A percentile compares a stretch with the other conserved stretches of the same genome.
Conservation (phyloP, 164 flowering plant genomes). For the Protea cynaroides region DNA sequence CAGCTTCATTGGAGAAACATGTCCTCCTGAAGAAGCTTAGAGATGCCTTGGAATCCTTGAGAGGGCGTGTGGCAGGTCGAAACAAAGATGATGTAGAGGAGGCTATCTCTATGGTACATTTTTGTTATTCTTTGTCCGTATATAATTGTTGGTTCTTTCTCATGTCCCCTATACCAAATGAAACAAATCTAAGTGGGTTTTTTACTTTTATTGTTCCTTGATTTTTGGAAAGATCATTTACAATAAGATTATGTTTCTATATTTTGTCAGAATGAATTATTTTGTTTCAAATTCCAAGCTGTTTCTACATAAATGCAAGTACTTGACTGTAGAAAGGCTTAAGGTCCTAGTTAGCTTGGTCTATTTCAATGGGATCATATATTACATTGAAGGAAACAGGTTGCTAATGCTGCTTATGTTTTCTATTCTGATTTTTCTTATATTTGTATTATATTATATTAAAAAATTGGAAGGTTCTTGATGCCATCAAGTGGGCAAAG, state of each 20-base stretch:
- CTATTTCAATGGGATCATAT: neutral
- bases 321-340: too few relatives aligned
- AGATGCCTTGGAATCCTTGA: slow-evolving; percentile 85
- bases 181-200: too few relatives aligned
- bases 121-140: slow-evolving; percentile 1
- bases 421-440: neutral
- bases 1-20: slow-evolving; percentile 85
- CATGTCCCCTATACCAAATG: too few relatives aligned
- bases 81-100: slow-evolving; percentile 91
- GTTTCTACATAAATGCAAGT: too few relatives aligned
- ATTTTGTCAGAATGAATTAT: too few relatives aligned
- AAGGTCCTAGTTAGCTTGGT: too few relatives aligned
- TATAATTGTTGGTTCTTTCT: too few relatives aligned
- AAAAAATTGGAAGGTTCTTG: too few relatives aligned
- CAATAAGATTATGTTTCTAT: neutral
- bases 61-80: slow-evolving; percentile 82
- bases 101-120: slow-evolving; percentile 86
- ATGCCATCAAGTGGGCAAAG: too few relatives aligned
- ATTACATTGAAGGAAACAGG: neutral
- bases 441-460: neutral
- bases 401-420: neutral
- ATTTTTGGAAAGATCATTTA: neutral
- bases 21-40: slow-evolving; percentile 93
- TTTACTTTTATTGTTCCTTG: neutral
- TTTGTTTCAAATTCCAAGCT: too few relatives aligned